Evolutionary conservation across 1,284 basidiomycete genomes (phyloP), one percentile per base, ranked within the genome.

Genomic region (Pterulicium gracile): DNA sequence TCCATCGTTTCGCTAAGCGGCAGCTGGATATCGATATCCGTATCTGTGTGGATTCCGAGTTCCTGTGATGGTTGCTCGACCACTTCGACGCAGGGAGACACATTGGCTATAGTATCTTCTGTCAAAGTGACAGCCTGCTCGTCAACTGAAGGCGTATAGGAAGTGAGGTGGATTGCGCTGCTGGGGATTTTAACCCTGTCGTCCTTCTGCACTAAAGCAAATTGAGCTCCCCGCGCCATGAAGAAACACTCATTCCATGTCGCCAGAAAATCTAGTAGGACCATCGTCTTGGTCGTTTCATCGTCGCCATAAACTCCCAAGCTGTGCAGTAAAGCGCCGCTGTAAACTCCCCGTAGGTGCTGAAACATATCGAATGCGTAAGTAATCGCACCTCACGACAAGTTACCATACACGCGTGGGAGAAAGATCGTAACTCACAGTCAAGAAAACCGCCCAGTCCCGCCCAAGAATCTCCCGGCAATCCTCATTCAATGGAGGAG

Each of bases 241-340:
- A 39, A 39, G 15, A 39, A 39, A 13, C n/a, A 15, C 7, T 39
- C 36, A 39, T 39, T 39, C 36, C 36, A 39, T 10, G 36, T 39
- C 15, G 15, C 15, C 7, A 39, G 7, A 4, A 39, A 17, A 39
- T 39, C 36, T 13, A 15, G 19, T 5, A 39, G 36, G n/a, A 39
- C 15, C 36, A 39, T 39, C 7, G 15, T 17, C 5, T 17, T 17
- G 36, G 15, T 39, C n/a, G 36, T 13, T 18, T 18, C n/a, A 7
- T 5, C 15, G 36, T 39, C 36, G 15, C n/a, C 7, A 39, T 39
- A 18, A 18, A 39, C 7, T 39, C 15, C n/a, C 5, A 39, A 17
- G 15, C 19, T 39, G 15, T 39, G 36, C 15, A 39, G 15, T 17
- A 39, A 15, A 4, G 7, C 4, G 5, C 36, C 36, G 5, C 7